Conservation (phyloP, 2,329 filamentous ascomycete species). For the Cladosporium sp. region DNA sequence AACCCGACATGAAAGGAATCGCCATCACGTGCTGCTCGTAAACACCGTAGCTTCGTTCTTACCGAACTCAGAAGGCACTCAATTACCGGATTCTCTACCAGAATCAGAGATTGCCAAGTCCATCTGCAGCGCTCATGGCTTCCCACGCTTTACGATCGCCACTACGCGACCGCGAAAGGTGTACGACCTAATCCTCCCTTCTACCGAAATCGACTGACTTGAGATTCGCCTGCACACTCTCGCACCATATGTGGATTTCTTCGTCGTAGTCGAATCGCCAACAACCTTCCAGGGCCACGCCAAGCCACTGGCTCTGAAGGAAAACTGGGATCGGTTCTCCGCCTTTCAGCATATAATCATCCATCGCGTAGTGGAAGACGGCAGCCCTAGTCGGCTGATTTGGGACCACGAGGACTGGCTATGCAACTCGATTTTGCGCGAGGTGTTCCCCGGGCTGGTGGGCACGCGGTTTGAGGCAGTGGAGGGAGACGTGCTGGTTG, state of each 20-base stretch:
- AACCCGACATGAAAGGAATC: neutral
- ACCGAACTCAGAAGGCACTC: neutral
- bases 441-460: constrained; percentile 47
- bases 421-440: constrained; percentile 33
- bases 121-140: constrained; percentile 15
- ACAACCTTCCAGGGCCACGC: constrained; percentile 10
- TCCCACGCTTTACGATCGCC: neutral
- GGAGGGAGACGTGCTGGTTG: constrained; percentile 7
- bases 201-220: constrained; percentile 59
- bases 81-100: neutral
- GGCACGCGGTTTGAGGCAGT: constrained; percentile 35
- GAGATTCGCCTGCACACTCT: constrained; percentile 58
- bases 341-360: constrained; percentile 12
- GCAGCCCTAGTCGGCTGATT: constrained; percentile 1
- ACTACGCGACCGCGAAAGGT: constrained; percentile 40
- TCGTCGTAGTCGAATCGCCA: constrained; percentile 12
- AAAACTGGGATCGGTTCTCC: constrained; percentile 11
- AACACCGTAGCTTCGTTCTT: neutral
- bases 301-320: constrained; percentile 2
- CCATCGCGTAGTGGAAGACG: constrained; percentile 10
- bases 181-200: constrained; percentile 58
- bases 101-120: neutral
- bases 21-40: neutral
- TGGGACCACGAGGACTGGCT: constrained; percentile 14
- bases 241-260: constrained; percentile 31